Base-by-base conservation (phyloP, 208 protist species). In the Angomonas deanei region DNA sequence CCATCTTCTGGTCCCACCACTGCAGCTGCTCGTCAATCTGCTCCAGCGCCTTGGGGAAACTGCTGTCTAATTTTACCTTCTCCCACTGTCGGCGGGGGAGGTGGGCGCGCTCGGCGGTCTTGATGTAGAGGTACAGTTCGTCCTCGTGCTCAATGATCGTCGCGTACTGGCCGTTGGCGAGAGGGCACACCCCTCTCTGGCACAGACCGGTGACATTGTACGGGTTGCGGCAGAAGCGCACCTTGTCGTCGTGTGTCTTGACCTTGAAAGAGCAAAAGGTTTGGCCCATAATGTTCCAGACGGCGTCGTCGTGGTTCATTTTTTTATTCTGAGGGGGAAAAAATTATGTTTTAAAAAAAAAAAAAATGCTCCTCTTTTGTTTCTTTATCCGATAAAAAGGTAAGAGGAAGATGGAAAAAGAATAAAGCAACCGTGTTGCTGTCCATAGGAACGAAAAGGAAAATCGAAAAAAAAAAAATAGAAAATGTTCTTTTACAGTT, bases 161-260 rank as follows among this genome's bases (percentile, higher is more conserved):
- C 42, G 98, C 97, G 74, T 99, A 99, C 66, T 97, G 95, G 19
- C 86, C 94, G 82, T 99, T 99, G 55, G 98, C 97, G 2, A 99
- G 86, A 13, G 98, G 98, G 76, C 99, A 99, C 17, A 96, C 92
- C 47, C 84, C 90, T 23, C 93, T 80, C 65, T 97, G 94, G 82
- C 99, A 99, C 19, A 99, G 74, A 75, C 98, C 98, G 19, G 96
- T 99, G 21, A 99, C 83, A 80, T 99, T 99, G 83, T 99, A 98
- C 59, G 95, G 84, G 77, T 99, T 98, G 32, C 97, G 87, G 78
- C 99, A 99, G 66, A 99, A 99, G 33, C 89, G 98, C 15, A 97
- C 84, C 84, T 92, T 94, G 65, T 97, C 88, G 65, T 94, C 92
- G 64, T 89, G 70, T 6, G 88, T 92, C 59, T 93, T 95, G 2